A percentile compares a stretch with the other conserved stretches of the same genome.
Evolutionary conservation across 768 basidiomycete genomes (phyloP).

Genomic region (Hortiboletus flavorubellus): DNA sequence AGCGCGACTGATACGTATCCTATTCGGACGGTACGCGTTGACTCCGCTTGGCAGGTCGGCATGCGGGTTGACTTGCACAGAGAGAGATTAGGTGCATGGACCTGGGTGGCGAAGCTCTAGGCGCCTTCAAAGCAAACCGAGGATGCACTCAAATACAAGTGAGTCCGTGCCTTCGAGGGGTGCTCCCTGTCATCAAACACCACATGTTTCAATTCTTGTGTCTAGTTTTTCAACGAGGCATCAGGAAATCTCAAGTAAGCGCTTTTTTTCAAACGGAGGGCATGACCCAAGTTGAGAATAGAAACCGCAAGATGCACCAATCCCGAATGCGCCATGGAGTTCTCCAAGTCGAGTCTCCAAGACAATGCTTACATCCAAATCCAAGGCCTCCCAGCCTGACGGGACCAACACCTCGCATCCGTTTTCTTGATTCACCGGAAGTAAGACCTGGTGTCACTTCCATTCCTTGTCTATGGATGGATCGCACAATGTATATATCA

Average conservation of each 20-base stretch:
- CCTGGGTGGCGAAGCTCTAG: slow-evolving; percentile 37
- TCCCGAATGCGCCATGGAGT: slow-evolving; percentile 38
- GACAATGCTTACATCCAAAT: slow-evolving; percentile 42
- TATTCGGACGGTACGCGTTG: slow-evolving; percentile 31
- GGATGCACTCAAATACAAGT: slow-evolving; percentile 44
- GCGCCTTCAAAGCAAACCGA: slow-evolving; percentile 38
- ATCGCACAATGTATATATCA: slow-evolving; percentile 30
- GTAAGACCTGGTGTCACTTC: slow-evolving; percentile 22
- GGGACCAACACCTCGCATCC: neutral
- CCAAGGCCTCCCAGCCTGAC: slow-evolving; percentile 35
- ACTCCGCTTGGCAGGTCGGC: neutral
- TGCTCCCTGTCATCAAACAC: neutral
- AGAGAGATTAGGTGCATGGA: slow-evolving; percentile 45
- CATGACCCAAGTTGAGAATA: slow-evolving; percentile 11
- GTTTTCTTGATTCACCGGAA: slow-evolving; percentile 5
- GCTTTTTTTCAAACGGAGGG: slow-evolving; percentile 4
- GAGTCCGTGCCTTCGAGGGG: slow-evolving; percentile 6
- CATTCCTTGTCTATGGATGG: slow-evolving; percentile 6
- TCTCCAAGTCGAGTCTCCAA: slow-evolving; percentile 38
- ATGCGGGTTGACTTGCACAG: slow-evolving; percentile 21
- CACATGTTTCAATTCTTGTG: neutral
- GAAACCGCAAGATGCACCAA: slow-evolving; percentile 34
- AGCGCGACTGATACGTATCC: slow-evolving; percentile 34
- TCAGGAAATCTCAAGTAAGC: slow-evolving; percentile 37
- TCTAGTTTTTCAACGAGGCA: slow-evolving; percentile 39